phyloP scores from a whole-genome alignment of 306 rosid species.

The Pachyrhizus erosus region DNA sequence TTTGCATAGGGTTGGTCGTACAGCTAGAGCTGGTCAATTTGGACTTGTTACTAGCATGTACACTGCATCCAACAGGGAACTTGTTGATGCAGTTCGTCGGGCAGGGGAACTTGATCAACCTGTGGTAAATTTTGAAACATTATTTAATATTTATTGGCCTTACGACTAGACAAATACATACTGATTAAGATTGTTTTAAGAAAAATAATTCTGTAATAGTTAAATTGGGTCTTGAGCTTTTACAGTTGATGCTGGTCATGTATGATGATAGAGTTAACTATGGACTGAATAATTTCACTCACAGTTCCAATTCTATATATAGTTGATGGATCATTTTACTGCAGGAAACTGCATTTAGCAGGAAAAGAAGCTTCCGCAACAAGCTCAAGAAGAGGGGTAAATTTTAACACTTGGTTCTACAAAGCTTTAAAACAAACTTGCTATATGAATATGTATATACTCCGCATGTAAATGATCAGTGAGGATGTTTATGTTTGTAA shows the following conservation, averaged over 20 bases:
- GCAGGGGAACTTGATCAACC: constrained; percentile 79
- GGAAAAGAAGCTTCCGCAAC: constrained; percentile 95
- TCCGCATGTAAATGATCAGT: not conserved
- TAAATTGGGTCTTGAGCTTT: not conserved
- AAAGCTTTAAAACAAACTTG: constrained; percentile 2
- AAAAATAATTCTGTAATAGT: not conserved
- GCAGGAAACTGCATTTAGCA: constrained; percentile 94
- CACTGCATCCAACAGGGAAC: constrained; percentile 82
- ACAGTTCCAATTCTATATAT: not conserved
- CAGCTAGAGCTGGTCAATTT: constrained; percentile 92
- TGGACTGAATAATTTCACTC: not conserved
- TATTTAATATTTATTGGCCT: constrained; percentile 23
- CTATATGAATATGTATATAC: not conserved
- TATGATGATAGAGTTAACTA: not conserved
- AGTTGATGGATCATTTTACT: constrained; percentile 39
- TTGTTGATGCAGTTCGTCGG: constrained; percentile 78
- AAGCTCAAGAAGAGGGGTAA: constrained; percentile 80
- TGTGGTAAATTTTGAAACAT: constrained; percentile 61
- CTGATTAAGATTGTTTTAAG: not conserved
- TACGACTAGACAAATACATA: not conserved
- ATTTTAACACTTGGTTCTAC: constrained; percentile 18
- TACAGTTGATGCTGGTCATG: constrained; percentile 26
- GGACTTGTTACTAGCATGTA: constrained; percentile 87
- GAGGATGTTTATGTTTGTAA: not conserved
- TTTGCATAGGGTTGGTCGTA: constrained; percentile 88